A percentile compares a stretch with the other conserved stretches of the same genome.
phyloP scores from a whole-genome alignment of 2,329 filamentous ascomycete species.

The Coniochaeta sp. region DNA sequence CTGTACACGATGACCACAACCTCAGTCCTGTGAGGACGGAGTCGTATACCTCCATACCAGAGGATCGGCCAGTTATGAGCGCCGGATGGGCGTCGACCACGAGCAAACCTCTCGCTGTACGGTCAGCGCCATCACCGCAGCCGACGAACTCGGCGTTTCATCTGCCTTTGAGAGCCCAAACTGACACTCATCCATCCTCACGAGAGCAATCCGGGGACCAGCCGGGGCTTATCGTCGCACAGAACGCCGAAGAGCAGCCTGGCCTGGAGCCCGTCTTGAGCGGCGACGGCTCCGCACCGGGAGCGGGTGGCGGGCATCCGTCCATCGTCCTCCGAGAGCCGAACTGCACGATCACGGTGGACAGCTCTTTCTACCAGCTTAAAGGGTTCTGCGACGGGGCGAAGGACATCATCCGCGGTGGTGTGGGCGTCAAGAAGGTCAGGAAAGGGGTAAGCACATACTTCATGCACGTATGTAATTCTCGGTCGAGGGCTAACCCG shows the following conservation, averaged over 20 bases:
- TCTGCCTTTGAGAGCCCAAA: background rate
- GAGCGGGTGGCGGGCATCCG: conserved; percentile 3
- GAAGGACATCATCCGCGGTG: conserved; percentile 39
- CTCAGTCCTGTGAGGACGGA: background rate
- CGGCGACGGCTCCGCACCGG: background rate
- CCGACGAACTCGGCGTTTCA: background rate
- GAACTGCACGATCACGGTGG: conserved; percentile 34
- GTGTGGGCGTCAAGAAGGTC: conserved; percentile 40
- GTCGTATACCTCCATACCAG: background rate
- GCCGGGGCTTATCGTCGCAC: background rate
- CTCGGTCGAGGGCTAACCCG: background rate
- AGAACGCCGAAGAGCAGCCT: background rate
- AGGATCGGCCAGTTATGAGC: conserved; percentile 1
- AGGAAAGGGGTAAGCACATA: conserved; percentile 42
- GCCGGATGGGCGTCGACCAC: background rate
- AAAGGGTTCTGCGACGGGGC: conserved; percentile 51
- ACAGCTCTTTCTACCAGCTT: conserved; percentile 43
- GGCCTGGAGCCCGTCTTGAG: background rate
- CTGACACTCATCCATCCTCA: background rate
- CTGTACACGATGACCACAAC: background rate
- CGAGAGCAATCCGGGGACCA: background rate
- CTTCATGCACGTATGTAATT: conserved; percentile 3
- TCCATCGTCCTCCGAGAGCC: conserved; percentile 15
- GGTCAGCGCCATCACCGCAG: background rate
- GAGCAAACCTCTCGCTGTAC: background rate